Base-by-base conservation (phyloP, 352 stramenopile genomes). In the Bremia lactucae region DNA sequence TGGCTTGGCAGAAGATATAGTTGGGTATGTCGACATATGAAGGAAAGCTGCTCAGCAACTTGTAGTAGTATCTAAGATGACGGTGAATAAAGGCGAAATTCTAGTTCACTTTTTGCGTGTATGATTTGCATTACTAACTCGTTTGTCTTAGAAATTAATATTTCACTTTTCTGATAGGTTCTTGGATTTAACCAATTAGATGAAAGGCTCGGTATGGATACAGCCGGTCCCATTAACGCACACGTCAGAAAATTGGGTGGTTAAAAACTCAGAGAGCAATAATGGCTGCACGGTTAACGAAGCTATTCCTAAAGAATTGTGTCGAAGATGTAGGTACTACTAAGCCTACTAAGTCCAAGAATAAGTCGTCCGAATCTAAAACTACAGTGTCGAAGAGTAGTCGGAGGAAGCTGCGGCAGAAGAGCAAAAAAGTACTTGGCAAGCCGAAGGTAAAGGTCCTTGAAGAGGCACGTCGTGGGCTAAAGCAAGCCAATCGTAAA, bases 1-100 rank as follows among this genome's bases (percentile, higher is more conserved):
- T 57, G 35, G 52, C 28, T 58, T 54, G 39, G 54, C 41, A 53
- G 42, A 36, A 48, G 46, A 55, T 49, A 49, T 52, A 52, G 38
- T 52, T 52, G 23, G 53, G 46, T 42, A 69, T 65, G 59, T 69
- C 50, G 37, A 29, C 28, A 45, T 60, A 57, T 19, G 36, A 49
- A 57, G 45, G 40, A 54, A 51, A 38, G 25, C 36, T 19, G 37
- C 45, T 31, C 36, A 46, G 50, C 37, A 54, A 46, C 45, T n/a
- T n/a, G n/a, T 53, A 55, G 56, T 62, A 68, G 46, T 70, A 68
- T 74, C 52, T 80, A 72, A 76, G 65, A 72, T 54, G 59, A 79
- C 76, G 64, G 61, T 70, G 64, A 83, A 86, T 86, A 86, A 86
- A 86, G 73, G 73, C 68, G 73, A 86, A 81, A 83, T 80, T 83